Evolutionary conservation across 352 stramenopile species (phyloP).

Genomic region (Phytophthora litchii): DNA sequence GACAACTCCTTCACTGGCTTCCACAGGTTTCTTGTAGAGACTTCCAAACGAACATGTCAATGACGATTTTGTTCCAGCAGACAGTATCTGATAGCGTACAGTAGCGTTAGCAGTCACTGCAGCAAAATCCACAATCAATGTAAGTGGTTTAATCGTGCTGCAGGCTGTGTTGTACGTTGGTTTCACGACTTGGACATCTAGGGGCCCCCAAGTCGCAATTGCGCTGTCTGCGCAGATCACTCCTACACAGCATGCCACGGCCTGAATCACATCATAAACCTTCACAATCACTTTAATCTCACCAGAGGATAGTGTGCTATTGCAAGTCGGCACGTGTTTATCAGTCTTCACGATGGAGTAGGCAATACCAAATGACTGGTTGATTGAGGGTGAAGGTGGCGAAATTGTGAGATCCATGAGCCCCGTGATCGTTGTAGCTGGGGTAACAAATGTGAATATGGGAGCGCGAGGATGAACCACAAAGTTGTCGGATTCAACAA

Average conservation of each 20-base stretch:
- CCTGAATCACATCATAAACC: slow-evolving; percentile 53
- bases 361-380: slow-evolving; percentile 27
- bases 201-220: slow-evolving; percentile 34
- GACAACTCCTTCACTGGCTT: slow-evolving; percentile 33
- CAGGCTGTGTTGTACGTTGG: slow-evolving; percentile 39
- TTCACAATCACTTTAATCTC: slow-evolving; percentile 29
- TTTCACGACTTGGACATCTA: slow-evolving; percentile 34
- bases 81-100: slow-evolving; percentile 39
- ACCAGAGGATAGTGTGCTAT: slow-evolving; percentile 6
- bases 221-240: slow-evolving; percentile 35
- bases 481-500: slow-evolving; percentile 31
- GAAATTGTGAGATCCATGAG: slow-evolving; percentile 52
- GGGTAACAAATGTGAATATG: slow-evolving; percentile 38
- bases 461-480: slow-evolving; percentile 45
- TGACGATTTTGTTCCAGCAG: slow-evolving; percentile 1
- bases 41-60: slow-evolving; percentile 38
- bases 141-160: slow-evolving; percentile 41
- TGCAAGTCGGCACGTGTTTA: slow-evolving; percentile 8
- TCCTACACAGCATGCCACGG: slow-evolving; percentile 56
- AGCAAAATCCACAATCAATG: slow-evolving; percentile 30
- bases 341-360: slow-evolving; percentile 30
- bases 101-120: slow-evolving; percentile 34
- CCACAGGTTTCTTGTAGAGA: slow-evolving; percentile 39
- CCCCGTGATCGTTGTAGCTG: slow-evolving; percentile 51
- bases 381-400: not conserved